A percentile compares a stretch with the other conserved stretches of the same genome.
Evolutionary conservation across 495 filamentous ascomycete genomes (phyloP).

Genomic region (Acidiella bohemica): DNA sequence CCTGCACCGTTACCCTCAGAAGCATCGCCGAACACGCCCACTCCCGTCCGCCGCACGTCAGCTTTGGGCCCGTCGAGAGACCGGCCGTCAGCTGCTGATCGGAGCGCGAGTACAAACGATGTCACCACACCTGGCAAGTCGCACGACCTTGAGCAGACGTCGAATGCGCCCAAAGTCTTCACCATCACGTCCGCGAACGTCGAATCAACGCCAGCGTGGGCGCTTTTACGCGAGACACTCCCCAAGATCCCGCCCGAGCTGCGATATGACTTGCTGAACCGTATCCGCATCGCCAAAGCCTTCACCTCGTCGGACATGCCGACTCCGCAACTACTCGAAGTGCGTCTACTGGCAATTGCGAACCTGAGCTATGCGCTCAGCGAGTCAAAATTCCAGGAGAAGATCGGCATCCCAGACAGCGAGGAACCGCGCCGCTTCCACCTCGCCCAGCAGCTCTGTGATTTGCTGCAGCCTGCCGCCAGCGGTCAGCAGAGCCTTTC

Average conservation of each 20-base stretch:
- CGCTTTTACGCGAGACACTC: constrained; percentile 50
- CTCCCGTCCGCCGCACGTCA: constrained; percentile 34
- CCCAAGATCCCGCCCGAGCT: constrained; percentile 54
- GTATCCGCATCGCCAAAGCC: constrained; percentile 66
- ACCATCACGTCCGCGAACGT: constrained; percentile 58
- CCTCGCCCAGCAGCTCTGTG: constrained; percentile 78
- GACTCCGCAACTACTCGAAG: constrained; percentile 62
- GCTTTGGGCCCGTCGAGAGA: constrained; percentile 22
- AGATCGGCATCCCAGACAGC: constrained; percentile 70
- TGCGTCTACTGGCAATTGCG: constrained; percentile 74
- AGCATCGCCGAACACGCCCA: constrained; percentile 28
- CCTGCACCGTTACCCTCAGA: constrained; percentile 9
- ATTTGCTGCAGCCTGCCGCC: constrained; percentile 66
- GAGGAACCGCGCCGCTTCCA: constrained; percentile 87
- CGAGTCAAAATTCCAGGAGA: constrained; percentile 66
- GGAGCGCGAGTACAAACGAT: constrained; percentile 32
- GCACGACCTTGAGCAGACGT: constrained; percentile 41
- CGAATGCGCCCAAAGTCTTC: constrained; percentile 39
- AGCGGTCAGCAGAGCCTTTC: constrained; percentile 55
- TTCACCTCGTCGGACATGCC: constrained; percentile 49
- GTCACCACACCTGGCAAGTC: not conserved
- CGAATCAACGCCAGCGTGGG: constrained; percentile 45
- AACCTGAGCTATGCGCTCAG: constrained; percentile 83
- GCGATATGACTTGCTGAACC: constrained; percentile 77
- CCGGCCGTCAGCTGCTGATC: constrained; percentile 26